A percentile compares a stretch with the other conserved stretches of the same genome.
Evolutionary conservation across 495 filamentous ascomycete species (phyloP).

Genomic region (Aspergillus conjunctus): DNA sequence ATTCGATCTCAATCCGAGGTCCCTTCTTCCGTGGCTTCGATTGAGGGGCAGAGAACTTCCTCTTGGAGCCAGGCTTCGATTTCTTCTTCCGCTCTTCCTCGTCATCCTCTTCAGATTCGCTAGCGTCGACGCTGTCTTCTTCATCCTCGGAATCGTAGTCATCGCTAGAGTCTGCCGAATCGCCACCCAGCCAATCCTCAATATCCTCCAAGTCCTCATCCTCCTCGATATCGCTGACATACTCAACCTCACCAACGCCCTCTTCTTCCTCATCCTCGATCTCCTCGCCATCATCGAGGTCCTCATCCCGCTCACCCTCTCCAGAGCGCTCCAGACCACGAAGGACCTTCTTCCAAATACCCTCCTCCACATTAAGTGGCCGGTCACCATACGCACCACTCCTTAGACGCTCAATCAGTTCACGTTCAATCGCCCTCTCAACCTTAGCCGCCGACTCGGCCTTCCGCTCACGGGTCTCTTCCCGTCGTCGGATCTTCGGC

Average conservation of each 20-base stretch:
- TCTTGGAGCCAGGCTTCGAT: constrained; percentile 61
- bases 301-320: constrained; percentile 81
- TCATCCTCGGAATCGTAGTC: constrained; percentile 55
- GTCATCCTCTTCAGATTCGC: constrained; percentile 53
- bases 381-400: constrained; percentile 94
- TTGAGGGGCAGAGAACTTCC: constrained; percentile 64
- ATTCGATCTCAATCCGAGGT: constrained; percentile 69
- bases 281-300: constrained; percentile 85
- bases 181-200: constrained; percentile 71
- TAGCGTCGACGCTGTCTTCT: constrained; percentile 51
- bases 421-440: constrained; percentile 92
- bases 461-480: constrained; percentile 91
- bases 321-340: constrained; percentile 84
- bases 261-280: constrained; percentile 71
- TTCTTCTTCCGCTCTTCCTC: constrained; percentile 52
- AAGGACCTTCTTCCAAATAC: constrained; percentile 97
- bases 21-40: constrained; percentile 68
- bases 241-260: constrained; percentile 79
- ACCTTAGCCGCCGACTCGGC: constrained; percentile 93
- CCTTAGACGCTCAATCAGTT: constrained; percentile 86
- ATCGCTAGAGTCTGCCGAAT: constrained; percentile 57
- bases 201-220: constrained; percentile 69
- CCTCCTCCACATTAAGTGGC: constrained; percentile 90
- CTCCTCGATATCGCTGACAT: constrained; percentile 74
- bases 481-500: constrained; percentile 85